Percentiles rank a stretch among this genome's conserved stretches.
phyloP scores from a whole-genome alignment of 2,329 filamentous ascomycete genomes.

The Aspergillus transmontanensis region DNA sequence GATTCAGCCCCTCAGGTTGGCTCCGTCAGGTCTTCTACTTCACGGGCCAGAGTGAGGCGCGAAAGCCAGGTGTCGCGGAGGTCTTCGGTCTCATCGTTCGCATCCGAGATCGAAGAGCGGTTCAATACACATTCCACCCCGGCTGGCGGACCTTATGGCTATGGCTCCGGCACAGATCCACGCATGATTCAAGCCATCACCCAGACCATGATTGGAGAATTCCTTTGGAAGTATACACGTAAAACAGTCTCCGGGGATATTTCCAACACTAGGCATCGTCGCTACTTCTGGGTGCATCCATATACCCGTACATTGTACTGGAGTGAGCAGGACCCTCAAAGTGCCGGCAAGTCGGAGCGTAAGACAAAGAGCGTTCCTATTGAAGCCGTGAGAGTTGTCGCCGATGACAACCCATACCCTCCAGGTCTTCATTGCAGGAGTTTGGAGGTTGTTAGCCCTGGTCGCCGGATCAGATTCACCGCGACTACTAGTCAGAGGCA shows the following conservation, averaged over 20 bases:
- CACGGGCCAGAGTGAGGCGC: conserved; percentile 58
- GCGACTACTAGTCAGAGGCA: conserved; percentile 91
- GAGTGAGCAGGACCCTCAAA: conserved; percentile 86
- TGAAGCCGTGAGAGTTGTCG: conserved; percentile 86
- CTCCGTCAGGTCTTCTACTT: conserved; percentile 54
- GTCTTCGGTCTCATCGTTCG: conserved; percentile 93
- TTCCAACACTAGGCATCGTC: conserved; percentile 84
- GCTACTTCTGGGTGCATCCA: conserved; percentile 99
- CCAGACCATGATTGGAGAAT: conserved; percentile 99
- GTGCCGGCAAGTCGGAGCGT: conserved; percentile 75
- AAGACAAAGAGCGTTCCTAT: conserved; percentile 88
- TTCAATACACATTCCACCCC: conserved; percentile 74
- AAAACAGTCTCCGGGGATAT: conserved; percentile 87
- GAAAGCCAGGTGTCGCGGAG: conserved; percentile 60
- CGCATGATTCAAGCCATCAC: conserved; percentile 99
- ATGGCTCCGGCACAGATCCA: conserved; percentile 78
- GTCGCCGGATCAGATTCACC: conserved; percentile 88
- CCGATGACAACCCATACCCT: conserved; percentile 92
- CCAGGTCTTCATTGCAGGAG: conserved; percentile 94
- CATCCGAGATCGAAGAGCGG: conserved; percentile 85
- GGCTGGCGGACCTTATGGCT: conserved; percentile 54
- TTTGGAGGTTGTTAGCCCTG: conserved; percentile 84
- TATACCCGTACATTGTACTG: conserved; percentile 97
- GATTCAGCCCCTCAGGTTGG: conserved; percentile 49
- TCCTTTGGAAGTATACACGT: conserved; percentile 97